Evolutionary conservation across 2,329 filamentous ascomycete genomes (phyloP).

Genomic region (Calonectria hawksworthii): DNA sequence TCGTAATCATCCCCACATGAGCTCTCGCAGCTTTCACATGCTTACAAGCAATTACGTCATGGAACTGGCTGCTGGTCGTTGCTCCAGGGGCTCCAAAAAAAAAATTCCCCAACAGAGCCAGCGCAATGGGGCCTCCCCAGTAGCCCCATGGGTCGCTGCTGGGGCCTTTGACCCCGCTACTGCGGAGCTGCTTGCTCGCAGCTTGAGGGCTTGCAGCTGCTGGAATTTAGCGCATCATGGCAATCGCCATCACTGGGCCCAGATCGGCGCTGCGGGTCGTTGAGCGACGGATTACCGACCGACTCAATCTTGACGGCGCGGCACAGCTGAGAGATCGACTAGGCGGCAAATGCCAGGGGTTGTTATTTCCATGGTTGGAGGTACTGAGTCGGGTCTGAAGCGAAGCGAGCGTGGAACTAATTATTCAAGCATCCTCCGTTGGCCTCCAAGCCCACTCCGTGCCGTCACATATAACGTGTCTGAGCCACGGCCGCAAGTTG

Average conservation of each 20-base stretch:
- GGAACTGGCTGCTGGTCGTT: neutral
- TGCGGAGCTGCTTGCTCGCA: conserved; percentile 2
- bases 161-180: neutral
- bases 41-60: conserved; percentile 30
- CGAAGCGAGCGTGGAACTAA: neutral
- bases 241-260: neutral
- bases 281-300: neutral
- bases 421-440: neutral
- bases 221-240: conserved; percentile 10
- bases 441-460: neutral
- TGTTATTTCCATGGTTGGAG: too few relatives aligned
- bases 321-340: neutral
- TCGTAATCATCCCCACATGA: conserved; percentile 19
- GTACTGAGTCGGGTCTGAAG: neutral
- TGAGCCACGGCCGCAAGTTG: neutral
- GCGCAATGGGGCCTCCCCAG: neutral
- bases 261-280: neutral
- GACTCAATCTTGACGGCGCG: neutral
- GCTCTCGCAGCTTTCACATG: conserved; percentile 26
- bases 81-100: conserved; percentile 7
- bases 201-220: conserved; percentile 18
- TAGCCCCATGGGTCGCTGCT: neutral
- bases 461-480: neutral
- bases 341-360: neutral
- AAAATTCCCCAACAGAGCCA: conserved; percentile 1